These are phyloP conservation scores for Amyloporia xantha DNA, from an alignment of 768 basidiomycete species.

Conservation along the genomic window DNA sequence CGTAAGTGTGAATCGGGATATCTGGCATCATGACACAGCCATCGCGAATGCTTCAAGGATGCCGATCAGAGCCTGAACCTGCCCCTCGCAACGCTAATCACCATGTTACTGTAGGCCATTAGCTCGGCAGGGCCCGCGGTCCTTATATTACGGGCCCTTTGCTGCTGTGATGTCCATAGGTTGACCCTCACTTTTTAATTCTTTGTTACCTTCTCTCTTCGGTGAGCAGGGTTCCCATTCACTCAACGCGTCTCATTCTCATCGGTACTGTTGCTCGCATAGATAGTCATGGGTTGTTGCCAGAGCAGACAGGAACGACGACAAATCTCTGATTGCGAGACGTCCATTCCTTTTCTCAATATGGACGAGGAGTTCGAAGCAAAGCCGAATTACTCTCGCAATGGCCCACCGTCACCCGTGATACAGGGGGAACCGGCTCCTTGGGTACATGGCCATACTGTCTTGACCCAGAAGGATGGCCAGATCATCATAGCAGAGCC, in stretches of 20 bases:
- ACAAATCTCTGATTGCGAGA: not conserved
- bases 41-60: not conserved
- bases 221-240: not conserved
- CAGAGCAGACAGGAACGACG: slow-evolving; percentile 30
- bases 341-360: not conserved
- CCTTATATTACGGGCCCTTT: too few relatives aligned
- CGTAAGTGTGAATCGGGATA: not conserved
- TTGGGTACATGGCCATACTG: slow-evolving; percentile 24
- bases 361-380: not conserved
- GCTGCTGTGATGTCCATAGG: not conserved
- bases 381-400: slow-evolving; percentile 1
- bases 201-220: not conserved
- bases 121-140: too few relatives aligned
- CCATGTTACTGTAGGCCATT: too few relatives aligned
- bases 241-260: not conserved
- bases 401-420: slow-evolving; percentile 12
- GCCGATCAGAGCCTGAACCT: not conserved
- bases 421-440: slow-evolving; percentile 20
- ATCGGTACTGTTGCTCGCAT: not conserved
- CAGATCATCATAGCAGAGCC: slow-evolving; percentile 11
- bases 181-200: not conserved
- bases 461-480: slow-evolving; percentile 25
- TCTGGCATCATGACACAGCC: not conserved
- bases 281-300: slow-evolving; percentile 38
- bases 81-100: not conserved